Evolutionary conservation across 352 stramenopile species (phyloP).

Genomic region (Phytophthora brassicae): DNA sequence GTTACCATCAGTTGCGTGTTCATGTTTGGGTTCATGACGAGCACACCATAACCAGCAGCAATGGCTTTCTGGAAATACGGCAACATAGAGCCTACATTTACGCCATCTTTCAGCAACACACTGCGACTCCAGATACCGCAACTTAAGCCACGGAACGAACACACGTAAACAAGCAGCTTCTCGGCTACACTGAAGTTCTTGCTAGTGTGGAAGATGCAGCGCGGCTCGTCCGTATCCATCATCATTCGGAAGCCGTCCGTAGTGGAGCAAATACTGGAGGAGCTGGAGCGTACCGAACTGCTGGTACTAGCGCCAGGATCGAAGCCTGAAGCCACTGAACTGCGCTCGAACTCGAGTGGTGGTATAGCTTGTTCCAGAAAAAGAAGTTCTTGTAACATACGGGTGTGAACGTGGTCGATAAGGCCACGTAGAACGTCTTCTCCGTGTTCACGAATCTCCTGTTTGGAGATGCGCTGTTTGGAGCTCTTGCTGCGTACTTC

Average conservation of each 20-base stretch:
- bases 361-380: slow-evolving; percentile 84
- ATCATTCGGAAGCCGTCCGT: slow-evolving; percentile 83
- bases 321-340: slow-evolving; percentile 50
- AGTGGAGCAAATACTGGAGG: slow-evolving; percentile 81
- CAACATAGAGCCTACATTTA: slow-evolving; percentile 89
- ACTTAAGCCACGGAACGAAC: slow-evolving; percentile 71
- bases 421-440: slow-evolving; percentile 70
- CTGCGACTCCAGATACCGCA: slow-evolving; percentile 90
- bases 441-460: slow-evolving; percentile 67
- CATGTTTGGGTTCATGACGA: slow-evolving; percentile 91
- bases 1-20: slow-evolving; percentile 86
- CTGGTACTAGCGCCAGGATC: slow-evolving; percentile 36
- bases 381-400: slow-evolving; percentile 80
- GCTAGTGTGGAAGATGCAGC: slow-evolving; percentile 84
- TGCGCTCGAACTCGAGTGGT: slow-evolving; percentile 59
- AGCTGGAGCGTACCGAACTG: slow-evolving; percentile 62
- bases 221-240: slow-evolving; percentile 75
- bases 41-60: slow-evolving; percentile 73
- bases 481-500: slow-evolving; percentile 56
- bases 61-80: slow-evolving; percentile 83
- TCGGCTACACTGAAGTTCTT: slow-evolving; percentile 73
- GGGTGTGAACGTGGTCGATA: slow-evolving; percentile 74
- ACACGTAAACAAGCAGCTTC: slow-evolving; percentile 85
- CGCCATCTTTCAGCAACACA: slow-evolving; percentile 81
- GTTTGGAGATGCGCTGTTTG: slow-evolving; percentile 58